Conservation (phyloP, 2,329 filamentous ascomycete genomes). For the Colletotrichum coccodes region DNA sequence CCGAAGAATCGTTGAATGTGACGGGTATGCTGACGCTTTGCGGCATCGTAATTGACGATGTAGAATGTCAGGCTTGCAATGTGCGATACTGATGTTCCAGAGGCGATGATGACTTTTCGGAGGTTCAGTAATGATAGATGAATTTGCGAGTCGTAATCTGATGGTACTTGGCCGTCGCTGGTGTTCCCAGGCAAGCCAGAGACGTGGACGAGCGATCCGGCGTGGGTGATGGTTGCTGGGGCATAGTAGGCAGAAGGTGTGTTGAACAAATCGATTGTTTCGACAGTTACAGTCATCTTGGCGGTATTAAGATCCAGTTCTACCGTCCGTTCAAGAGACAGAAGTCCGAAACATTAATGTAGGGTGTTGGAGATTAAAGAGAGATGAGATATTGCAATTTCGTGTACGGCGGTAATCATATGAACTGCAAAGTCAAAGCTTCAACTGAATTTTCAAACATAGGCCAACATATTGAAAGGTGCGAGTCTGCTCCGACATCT, state of each 20-base stretch:
- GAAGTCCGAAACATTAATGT: too few species aligned
- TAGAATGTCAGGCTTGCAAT: slow-evolving; percentile 54
- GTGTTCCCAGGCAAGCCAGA: slow-evolving; percentile 48
- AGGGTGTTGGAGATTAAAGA: too few species aligned
- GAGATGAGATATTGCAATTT: too few species aligned
- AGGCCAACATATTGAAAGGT: too few species aligned
- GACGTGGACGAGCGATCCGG: slow-evolving; percentile 40
- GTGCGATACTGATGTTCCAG: slow-evolving; percentile 46
- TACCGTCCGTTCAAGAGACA: too few species aligned
- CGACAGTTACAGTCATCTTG: neutral
- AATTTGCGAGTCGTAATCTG: slow-evolving; percentile 53
- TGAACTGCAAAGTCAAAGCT: too few species aligned
- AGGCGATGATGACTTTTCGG: slow-evolving; percentile 45
- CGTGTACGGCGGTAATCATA: too few species aligned
- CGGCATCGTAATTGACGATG: slow-evolving; percentile 54
- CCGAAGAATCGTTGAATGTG: slow-evolving; percentile 49
- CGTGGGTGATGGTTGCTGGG: slow-evolving; percentile 36
- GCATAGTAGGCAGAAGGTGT: slow-evolving; percentile 34
- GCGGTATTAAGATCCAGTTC: too few species aligned
- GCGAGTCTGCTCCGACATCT: too few species aligned
- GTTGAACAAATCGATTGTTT: slow-evolving; percentile 31
- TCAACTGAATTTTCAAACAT: too few species aligned
- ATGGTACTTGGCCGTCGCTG: slow-evolving; percentile 43
- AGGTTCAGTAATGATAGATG: slow-evolving; percentile 51
- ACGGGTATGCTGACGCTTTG: slow-evolving; percentile 46